Evolutionary conservation across 2,329 filamentous ascomycete species (phyloP).

Genomic region (Epichloe baconii): DNA sequence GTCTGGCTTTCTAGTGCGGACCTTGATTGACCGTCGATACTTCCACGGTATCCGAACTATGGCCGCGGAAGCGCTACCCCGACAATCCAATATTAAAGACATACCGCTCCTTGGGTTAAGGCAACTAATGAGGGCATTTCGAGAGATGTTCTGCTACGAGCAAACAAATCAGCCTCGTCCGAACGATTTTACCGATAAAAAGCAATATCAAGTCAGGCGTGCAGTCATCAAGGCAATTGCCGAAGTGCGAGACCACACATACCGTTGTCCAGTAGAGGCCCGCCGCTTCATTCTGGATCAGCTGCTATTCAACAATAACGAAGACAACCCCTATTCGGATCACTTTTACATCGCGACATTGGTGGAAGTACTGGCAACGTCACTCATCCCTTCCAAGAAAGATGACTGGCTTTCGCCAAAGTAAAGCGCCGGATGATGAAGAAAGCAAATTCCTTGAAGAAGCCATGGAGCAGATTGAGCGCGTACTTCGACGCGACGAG

Average conservation of each 20-base stretch:
- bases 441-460: constrained; percentile 36
- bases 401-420: constrained; percentile 31
- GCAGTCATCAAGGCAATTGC: constrained; percentile 74
- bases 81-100: constrained; percentile 56
- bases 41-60: constrained; percentile 85
- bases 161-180: constrained; percentile 67
- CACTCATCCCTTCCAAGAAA: constrained; percentile 38
- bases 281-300: constrained; percentile 80
- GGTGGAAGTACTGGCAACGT: constrained; percentile 48
- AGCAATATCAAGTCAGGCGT: constrained; percentile 71
- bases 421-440: constrained; percentile 31
- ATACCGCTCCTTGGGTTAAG: constrained; percentile 63
- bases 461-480: constrained; percentile 50
- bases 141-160: constrained; percentile 75
- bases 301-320: constrained; percentile 88
- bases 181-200: constrained; percentile 84
- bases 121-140: constrained; percentile 76
- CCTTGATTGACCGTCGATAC: constrained; percentile 81
- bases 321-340: constrained; percentile 78
- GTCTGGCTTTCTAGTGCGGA: constrained; percentile 79
- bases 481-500: constrained; percentile 54
- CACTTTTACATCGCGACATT: constrained; percentile 77
- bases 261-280: constrained; percentile 65
- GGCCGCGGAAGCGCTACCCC: constrained; percentile 66
- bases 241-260: constrained; percentile 57